phyloP scores from a whole-genome alignment of 2,329 filamentous ascomycete species.

The Penicillium sp. region DNA sequence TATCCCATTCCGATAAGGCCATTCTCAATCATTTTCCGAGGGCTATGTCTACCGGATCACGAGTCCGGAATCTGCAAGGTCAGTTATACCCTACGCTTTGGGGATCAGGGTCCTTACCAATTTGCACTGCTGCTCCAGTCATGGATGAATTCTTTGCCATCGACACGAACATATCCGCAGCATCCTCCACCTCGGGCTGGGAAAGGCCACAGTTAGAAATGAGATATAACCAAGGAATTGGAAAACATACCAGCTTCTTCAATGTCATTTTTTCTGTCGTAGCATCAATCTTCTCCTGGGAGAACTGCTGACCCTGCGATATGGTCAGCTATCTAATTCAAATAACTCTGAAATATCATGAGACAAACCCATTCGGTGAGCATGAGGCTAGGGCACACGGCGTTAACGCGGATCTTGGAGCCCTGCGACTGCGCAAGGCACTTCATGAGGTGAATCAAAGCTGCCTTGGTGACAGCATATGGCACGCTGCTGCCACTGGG shows the following conservation, averaged over 20 bases:
- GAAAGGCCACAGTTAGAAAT: not conserved
- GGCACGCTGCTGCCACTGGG: conserved; percentile 61
- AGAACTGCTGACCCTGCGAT: conserved; percentile 55
- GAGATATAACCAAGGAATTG: not conserved
- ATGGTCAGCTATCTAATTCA: conserved; percentile 1
- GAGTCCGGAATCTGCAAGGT: conserved; percentile 34
- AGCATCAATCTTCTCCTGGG: conserved; percentile 55
- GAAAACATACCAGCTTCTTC: conserved; percentile 54
- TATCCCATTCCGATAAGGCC: not conserved
- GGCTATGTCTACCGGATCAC: conserved; percentile 19
- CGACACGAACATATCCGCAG: conserved; percentile 41
- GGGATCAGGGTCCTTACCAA: conserved; percentile 33
- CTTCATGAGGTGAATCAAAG: conserved; percentile 66
- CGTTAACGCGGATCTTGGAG: conserved; percentile 63
- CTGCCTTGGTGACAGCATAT: conserved; percentile 76
- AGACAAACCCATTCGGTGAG: conserved; percentile 64
- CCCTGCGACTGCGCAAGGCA: conserved; percentile 63
- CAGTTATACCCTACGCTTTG: not conserved
- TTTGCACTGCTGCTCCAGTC: conserved; percentile 46
- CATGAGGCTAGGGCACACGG: conserved; percentile 63
- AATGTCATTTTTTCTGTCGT: conserved; percentile 59
- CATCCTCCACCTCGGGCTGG: conserved; percentile 43
- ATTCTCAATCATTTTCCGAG: not conserved
- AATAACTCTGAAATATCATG: not conserved
- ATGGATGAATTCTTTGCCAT: conserved; percentile 48